A percentile compares a stretch with the other conserved stretches of the same genome.
Conservation (phyloP, 2,329 filamentous ascomycete genomes). For the Epichloe elymi region DNA sequence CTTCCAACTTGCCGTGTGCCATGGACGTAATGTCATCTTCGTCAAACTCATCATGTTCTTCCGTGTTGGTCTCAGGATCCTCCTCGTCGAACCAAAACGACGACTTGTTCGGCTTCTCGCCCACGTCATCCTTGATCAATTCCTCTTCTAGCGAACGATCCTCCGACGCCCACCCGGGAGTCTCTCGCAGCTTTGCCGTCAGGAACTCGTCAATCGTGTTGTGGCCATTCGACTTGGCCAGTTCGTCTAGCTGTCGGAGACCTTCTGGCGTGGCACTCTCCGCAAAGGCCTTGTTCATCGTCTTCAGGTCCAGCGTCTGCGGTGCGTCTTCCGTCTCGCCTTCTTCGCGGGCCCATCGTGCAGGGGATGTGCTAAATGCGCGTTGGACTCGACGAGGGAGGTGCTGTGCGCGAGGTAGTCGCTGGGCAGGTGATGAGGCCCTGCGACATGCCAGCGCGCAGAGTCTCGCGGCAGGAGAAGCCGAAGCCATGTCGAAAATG, state of each 20-base stretch:
- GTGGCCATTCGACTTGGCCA: constrained; percentile 23
- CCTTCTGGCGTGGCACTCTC: constrained; percentile 19
- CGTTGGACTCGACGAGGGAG: constrained; percentile 14
- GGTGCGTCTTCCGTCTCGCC: constrained; percentile 9
- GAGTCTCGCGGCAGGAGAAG: constrained; percentile 24
- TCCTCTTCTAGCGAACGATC: constrained; percentile 20
- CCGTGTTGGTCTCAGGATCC: constrained; percentile 33
- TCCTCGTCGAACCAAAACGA: constrained; percentile 37
- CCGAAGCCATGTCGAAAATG: constrained; percentile 22
- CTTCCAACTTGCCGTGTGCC: constrained; percentile 76
- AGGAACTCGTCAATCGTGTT: constrained; percentile 21
- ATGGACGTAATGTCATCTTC: constrained; percentile 75
- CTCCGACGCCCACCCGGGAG: constrained; percentile 18
- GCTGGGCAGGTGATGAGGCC: constrained; percentile 11
- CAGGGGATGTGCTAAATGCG: constrained; percentile 19
- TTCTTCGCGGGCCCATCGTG: constrained; percentile 14
- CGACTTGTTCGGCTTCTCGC: constrained; percentile 21
- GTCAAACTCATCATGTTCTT: constrained; percentile 51
- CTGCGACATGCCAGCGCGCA: constrained; percentile 22
- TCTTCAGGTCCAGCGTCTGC: constrained; percentile 16
- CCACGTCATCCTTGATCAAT: constrained; percentile 17
- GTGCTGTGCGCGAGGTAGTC: constrained; percentile 13
- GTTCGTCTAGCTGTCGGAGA: constrained; percentile 20
- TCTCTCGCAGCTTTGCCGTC: constrained; percentile 14
- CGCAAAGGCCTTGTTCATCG: constrained; percentile 17